Evolutionary conservation across 331 rosid genomes (phyloP).

Genomic region (Saraca asoca): DNA sequence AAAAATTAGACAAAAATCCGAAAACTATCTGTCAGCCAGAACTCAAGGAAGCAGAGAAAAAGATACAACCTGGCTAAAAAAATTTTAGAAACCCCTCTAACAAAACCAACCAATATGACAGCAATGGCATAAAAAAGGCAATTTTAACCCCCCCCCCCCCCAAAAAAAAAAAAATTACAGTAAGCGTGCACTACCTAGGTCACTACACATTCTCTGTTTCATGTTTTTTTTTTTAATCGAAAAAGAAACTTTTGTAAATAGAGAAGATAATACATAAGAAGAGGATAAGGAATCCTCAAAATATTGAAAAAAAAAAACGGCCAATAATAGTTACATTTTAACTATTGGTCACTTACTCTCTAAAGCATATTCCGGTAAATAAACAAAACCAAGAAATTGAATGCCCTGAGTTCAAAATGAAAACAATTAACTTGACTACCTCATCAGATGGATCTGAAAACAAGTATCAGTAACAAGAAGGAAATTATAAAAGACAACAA

Average conservation of each 20-base stretch:
- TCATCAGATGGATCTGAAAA: conserved; percentile 1
- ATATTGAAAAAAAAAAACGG: background rate
- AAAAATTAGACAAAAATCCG: conserved; percentile 4
- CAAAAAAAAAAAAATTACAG: no score
- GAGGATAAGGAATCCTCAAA: no score
- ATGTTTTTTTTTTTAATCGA: no score
- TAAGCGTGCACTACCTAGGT: conserved; percentile 2
- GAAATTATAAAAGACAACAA: no score
- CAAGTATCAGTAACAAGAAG: background rate
- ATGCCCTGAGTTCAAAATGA: conserved; percentile 5
- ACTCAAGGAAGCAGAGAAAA: conserved; percentile 30
- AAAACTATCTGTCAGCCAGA: background rate
- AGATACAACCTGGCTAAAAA: background rate
- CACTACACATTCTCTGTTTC: background rate
- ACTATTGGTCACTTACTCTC: background rate
- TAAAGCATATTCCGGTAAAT: background rate
- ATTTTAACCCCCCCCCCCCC: no score
- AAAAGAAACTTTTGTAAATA: no score
- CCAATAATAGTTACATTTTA: background rate
- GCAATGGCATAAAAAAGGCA: no score
- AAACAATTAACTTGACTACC: background rate
- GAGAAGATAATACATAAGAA: no score
- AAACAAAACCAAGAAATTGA: background rate
- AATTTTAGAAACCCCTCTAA: conserved; percentile 12
- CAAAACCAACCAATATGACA: background rate